A percentile compares a stretch with the other conserved stretches of the same genome.
Evolutionary conservation across 164 flowering plant species (phyloP).

Genomic region (Magnolia kwangsiensis): DNA sequence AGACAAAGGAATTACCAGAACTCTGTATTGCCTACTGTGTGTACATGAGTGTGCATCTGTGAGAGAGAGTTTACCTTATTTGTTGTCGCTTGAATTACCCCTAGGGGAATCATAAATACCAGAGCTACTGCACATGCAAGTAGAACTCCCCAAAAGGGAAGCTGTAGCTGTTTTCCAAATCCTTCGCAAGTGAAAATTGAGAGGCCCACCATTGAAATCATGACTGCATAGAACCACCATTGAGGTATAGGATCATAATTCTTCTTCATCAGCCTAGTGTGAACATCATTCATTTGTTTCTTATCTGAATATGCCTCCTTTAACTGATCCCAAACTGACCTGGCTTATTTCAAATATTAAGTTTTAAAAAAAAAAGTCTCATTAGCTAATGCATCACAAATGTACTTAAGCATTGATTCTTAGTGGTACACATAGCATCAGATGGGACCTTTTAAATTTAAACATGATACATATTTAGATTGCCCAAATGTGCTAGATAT

Average conservation of each 20-base stretch:
- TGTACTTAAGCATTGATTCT: not conserved
- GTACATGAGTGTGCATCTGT: too few relatives aligned
- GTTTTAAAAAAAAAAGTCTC: not conserved
- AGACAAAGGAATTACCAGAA: too few relatives aligned
- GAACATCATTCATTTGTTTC: constrained; percentile 16
- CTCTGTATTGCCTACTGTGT: too few relatives aligned
- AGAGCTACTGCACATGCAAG: constrained; percentile 56
- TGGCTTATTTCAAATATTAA: not conserved
- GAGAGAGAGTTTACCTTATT: constrained; percentile 37
- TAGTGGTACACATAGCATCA: too few relatives aligned
- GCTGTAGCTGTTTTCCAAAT: constrained; percentile 62
- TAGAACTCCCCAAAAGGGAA: constrained; percentile 85
- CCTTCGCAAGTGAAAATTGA: constrained; percentile 55
- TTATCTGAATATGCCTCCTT: not conserved
- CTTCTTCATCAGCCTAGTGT: constrained; percentile 70
- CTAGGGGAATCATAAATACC: constrained; percentile 69
- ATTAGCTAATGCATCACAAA: not conserved
- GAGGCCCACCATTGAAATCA: constrained; percentile 32
- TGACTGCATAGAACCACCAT: constrained; percentile 65
- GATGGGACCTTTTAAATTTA: too few relatives aligned
- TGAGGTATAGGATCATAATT: constrained; percentile 66
- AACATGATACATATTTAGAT: too few relatives aligned
- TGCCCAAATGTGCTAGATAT: too few relatives aligned
- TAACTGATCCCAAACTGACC: constrained; percentile 9
- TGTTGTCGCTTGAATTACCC: constrained; percentile 71